Conservation (phyloP, 2,329 filamentous ascomycete species). For the Apiospora rasikravindrae region DNA sequence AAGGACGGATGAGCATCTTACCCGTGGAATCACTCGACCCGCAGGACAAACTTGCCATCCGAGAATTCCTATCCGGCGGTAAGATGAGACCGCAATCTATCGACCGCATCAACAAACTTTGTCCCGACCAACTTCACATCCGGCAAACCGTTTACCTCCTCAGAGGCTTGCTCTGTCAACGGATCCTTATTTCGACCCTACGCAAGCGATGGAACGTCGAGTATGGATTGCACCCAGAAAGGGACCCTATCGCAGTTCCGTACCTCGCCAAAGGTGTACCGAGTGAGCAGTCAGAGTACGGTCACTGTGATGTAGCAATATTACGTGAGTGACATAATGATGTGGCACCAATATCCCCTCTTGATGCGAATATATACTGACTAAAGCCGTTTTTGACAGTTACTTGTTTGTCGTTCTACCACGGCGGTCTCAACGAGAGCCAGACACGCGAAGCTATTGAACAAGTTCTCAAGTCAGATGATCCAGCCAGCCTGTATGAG, state of each 20-base stretch:
- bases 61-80: slow-evolving; percentile 34
- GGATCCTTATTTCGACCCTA: slow-evolving; percentile 63
- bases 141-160: slow-evolving; percentile 56
- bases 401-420: slow-evolving; percentile 72
- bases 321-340: background rate
- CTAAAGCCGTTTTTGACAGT: slow-evolving; percentile 38
- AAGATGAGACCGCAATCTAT: slow-evolving; percentile 31
- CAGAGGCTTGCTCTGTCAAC: slow-evolving; percentile 65
- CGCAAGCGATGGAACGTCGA: slow-evolving; percentile 71
- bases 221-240: slow-evolving; percentile 61
- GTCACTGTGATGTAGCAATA: slow-evolving; percentile 56
- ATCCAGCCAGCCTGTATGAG: slow-evolving; percentile 62
- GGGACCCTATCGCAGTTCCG: slow-evolving; percentile 69
- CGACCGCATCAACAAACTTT: slow-evolving; percentile 36
- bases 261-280: slow-evolving; percentile 71
- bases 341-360: too few relatives aligned
- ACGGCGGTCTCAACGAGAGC: slow-evolving; percentile 55
- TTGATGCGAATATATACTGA: slow-evolving; percentile 47
- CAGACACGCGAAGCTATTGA: slow-evolving; percentile 58
- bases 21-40: slow-evolving; percentile 36
- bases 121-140: slow-evolving; percentile 40
- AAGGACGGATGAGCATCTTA: slow-evolving; percentile 38
- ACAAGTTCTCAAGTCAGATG: slow-evolving; percentile 58
- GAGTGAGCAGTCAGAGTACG: slow-evolving; percentile 66
- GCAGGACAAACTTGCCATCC: slow-evolving; percentile 37